phyloP scores from a whole-genome alignment of 2,329 filamentous ascomycete genomes.

The Fusarium fujikuroi region DNA sequence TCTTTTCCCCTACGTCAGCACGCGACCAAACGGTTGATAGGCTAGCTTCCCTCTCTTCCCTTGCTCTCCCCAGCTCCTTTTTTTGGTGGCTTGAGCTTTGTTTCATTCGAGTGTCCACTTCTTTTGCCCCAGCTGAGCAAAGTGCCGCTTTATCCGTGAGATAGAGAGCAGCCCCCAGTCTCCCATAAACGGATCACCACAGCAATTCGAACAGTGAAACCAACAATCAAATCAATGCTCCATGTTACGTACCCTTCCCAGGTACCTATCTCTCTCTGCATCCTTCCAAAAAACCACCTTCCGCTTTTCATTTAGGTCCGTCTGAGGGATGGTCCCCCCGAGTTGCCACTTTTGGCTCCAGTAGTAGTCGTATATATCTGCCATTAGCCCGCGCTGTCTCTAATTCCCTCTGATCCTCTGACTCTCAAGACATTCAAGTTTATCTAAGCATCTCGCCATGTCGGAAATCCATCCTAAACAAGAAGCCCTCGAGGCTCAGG shows the following conservation, averaged over 20 bases:
- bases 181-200: constrained; percentile 4
- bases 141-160: constrained; percentile 35
- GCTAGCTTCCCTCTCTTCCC: constrained; percentile 6
- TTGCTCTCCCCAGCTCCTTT: background rate
- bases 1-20: background rate
- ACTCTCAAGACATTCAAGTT: background rate
- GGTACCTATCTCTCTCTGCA: constrained; percentile 6
- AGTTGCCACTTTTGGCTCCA: constrained; percentile 2
- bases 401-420: background rate
- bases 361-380: constrained; percentile 11
- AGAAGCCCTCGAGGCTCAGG: constrained; percentile 29
- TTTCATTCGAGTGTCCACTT: constrained; percentile 4
- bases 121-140: constrained; percentile 29
- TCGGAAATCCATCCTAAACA: constrained; percentile 30
- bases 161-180: constrained; percentile 2
- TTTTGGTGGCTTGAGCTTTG: background rate
- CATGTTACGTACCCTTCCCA: constrained; percentile 12
- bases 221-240: background rate
- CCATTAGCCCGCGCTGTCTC: background rate
- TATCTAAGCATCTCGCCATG: constrained; percentile 17
- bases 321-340: background rate
- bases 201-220: constrained; percentile 9
- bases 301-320: constrained; percentile 27
- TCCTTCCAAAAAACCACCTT: constrained; percentile 23
- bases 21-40: constrained; percentile 14